Base-by-base conservation (phyloP, 164 flowering plant species). In the grape (Vitis vinifera) region DNA sequence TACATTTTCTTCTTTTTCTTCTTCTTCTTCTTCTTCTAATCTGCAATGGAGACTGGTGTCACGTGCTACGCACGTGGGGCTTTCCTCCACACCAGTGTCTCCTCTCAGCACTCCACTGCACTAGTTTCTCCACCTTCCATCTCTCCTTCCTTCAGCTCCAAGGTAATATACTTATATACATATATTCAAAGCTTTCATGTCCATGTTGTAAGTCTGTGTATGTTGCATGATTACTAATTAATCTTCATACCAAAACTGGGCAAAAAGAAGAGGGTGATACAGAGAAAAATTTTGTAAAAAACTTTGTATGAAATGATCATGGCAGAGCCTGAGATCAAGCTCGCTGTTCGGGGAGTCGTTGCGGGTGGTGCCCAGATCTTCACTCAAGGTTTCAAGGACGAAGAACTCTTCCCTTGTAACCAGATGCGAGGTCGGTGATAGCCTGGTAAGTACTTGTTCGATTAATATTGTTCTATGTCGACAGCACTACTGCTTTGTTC, bases 401-500 rank as follows among this genome's bases (percentile, higher is more conserved):
- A 89, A 82, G 79, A 80, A 51, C 55, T 72, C 76, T 58, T 59
- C 89, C 9, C 69, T 67, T 13, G 83, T 85, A 68, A 89, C 88
- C 51, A 88, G 73, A 83, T 87, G 94, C 65, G 98, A 87, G 70
- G 75, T 95, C 59, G 99, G 99, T 1, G 97, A 92, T 63, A 95
- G 97, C 75, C 64, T 95, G 93, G 99, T 95, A 72, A 82, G 81
- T 73, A 6, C n/a, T 53, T 13, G 56, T 59, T 37, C 44, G 6
- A 37, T 37, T 3, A 6, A 23, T 23, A 23, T 23, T 23, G 27
- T 23, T 23, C 27, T 23, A 23, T 0, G 27, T 23, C 27, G 27
- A 23, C 27, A 23, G 27, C 2, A 23, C 27, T 23, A 37, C 44
- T 37, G 44, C 6, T 37, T 37, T 37, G 44, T 37, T 37, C 44